Evolutionary conservation across 495 filamentous ascomycete genomes (phyloP), one percentile per base, ranked within the genome.

Genomic region (Penicillium pancosmium): DNA sequence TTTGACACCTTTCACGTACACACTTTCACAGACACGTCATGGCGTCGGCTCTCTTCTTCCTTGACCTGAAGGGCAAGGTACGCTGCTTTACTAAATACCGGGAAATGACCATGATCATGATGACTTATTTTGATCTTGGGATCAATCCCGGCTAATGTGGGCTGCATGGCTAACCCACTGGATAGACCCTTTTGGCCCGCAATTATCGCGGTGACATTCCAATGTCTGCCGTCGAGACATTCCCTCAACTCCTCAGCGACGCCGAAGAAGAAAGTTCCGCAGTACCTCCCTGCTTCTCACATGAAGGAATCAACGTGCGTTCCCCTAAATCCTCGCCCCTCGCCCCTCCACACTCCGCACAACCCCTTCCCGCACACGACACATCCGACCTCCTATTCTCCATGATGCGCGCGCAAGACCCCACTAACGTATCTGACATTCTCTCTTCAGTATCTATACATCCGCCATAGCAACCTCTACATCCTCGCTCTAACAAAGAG

Each of bases 11-110:
- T 48, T 53, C 40, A n/a, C 21, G 5, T 6, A 48, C 4, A 23
- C 21, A 31, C 43, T 18, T n/a, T n/a, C 60, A 56, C 69, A 61
- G 58, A 67, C 59, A 61, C 64, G 82, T 68, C 70, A 99, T 98
- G 95, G 94, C 94, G 62, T 99, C 95, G 54, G 95, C 95, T 44
- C 72, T 99, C 71, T 99, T 99, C 84, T 99, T 99, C 74, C 88
- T 99, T 66, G 95, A 99, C 76, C 83, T 99, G 54, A 99, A 99
- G 90, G 95, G 95, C 88, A 99, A 99, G 88, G 92, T 94, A 75
- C 41, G 82, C 66, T 5, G n/a, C 41, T 18, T 16, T 16, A 44
- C n/a, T 10, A 7, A 7, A 44, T 19, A 44, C 15, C 15, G 36
- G 15, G 36, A 19, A 44, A 44, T 44, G n/a, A 44, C 18, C n/a